phyloP scores from a whole-genome alignment of 768 basidiomycete genomes.

The Agaricus sinodeliciosus region DNA sequence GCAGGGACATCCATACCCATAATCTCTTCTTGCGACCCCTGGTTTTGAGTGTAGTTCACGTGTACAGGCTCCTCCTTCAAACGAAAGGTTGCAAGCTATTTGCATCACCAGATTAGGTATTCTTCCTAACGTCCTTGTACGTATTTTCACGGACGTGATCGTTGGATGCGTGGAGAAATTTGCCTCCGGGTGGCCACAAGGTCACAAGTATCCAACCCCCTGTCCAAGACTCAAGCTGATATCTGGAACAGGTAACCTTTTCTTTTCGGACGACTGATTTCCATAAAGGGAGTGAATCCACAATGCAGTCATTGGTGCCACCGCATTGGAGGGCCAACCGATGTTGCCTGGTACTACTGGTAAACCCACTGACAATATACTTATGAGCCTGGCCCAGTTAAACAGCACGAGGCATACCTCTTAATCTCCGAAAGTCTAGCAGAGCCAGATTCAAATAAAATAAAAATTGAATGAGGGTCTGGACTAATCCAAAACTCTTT shows the following conservation, averaged over 20 bases:
- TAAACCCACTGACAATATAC: no score
- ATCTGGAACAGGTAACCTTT: background rate
- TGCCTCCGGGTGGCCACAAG: background rate
- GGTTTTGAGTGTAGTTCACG: slow-evolving; percentile 3
- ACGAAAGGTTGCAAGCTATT: slow-evolving; percentile 1
- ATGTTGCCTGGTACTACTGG: no score
- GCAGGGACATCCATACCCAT: background rate
- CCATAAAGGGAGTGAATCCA: no score
- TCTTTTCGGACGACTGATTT: no score
- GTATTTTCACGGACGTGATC: background rate
- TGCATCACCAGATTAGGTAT: slow-evolving; percentile 5
- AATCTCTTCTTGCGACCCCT: background rate
- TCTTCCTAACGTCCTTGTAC: slow-evolving; percentile 1
- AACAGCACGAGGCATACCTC: background rate
- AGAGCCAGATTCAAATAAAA: background rate
- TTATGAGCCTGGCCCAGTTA: background rate
- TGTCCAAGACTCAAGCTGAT: background rate
- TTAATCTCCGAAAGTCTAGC: slow-evolving; percentile 7
- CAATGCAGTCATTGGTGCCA: no score
- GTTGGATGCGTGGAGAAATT: background rate
- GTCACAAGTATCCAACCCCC: background rate
- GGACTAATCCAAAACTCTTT: background rate
- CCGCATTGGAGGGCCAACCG: no score
- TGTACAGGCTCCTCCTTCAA: background rate
- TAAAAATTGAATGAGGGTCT: background rate